Conservation (phyloP, 1,284 basidiomycete genomes). For the Trametes pubescens region DNA sequence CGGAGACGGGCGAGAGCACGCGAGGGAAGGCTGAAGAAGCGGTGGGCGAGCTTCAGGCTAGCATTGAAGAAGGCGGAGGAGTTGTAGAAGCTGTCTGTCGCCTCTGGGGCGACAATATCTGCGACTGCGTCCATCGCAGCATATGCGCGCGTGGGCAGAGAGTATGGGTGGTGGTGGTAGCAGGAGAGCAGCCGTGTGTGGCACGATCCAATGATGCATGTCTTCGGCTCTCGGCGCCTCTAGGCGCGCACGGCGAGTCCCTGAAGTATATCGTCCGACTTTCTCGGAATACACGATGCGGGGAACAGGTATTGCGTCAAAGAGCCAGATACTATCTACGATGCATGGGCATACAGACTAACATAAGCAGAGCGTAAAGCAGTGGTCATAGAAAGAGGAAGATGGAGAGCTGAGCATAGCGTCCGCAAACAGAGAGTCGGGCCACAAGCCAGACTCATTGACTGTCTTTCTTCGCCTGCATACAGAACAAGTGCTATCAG, state of each 20-base stretch:
- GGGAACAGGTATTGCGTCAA: too few relatives aligned
- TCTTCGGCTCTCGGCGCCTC: background rate
- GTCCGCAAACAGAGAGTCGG: background rate
- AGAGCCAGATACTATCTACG: background rate
- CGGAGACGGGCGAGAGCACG: constrained; percentile 53
- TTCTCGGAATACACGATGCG: constrained; percentile 4
- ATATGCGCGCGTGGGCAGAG: background rate
- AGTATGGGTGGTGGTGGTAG: background rate
- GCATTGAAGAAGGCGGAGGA: constrained; percentile 34
- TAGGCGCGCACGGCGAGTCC: too few relatives aligned
- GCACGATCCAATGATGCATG: background rate
- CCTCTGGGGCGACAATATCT: constrained; percentile 6
- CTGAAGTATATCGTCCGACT: constrained; percentile 4
- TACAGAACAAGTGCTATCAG: background rate
- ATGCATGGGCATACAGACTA: background rate
- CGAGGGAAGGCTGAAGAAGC: constrained; percentile 51
- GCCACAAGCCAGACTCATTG: background rate
- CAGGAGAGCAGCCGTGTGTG: background rate
- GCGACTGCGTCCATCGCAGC: constrained; percentile 15
- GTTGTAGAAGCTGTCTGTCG: constrained; percentile 29
- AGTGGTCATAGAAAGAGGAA: background rate
- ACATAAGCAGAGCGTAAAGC: background rate
- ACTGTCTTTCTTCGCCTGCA: constrained; percentile 4
- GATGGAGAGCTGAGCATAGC: background rate
- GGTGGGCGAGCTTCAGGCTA: constrained; percentile 46